These are phyloP conservation scores for Haplographium delicatum DNA, from an alignment of 495 filamentous ascomycete genomes.

Conservation along the genomic window DNA sequence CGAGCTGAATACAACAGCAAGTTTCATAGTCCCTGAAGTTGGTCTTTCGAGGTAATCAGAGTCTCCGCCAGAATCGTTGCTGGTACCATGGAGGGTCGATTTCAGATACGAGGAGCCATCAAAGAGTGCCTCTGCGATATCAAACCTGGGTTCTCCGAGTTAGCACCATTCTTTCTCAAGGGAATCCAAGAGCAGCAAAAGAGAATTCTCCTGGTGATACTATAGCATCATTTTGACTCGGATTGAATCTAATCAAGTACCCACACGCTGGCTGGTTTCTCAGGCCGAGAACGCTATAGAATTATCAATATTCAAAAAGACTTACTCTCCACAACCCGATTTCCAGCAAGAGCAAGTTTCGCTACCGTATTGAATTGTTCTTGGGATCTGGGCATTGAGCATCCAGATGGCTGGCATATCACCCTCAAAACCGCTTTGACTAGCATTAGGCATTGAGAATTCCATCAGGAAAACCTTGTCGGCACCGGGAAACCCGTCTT, in stretches of 20 bases:
- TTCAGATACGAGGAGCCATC: conserved; percentile 43
- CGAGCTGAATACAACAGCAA: conserved; percentile 53
- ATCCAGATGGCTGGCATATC: conserved; percentile 61
- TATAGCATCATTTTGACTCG: too few species aligned
- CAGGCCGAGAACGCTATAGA: too few species aligned
- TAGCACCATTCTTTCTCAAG: not conserved
- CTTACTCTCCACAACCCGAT: conserved; percentile 58
- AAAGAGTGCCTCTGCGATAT: conserved; percentile 61
- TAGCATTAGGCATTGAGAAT: conserved; percentile 59
- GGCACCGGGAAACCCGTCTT: conserved; percentile 61
- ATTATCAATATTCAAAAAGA: not conserved
- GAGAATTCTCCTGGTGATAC: too few species aligned
- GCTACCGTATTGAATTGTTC: conserved; percentile 56
- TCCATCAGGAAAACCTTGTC: conserved; percentile 62
- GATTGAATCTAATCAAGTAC: too few species aligned
- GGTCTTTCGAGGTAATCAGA: conserved; percentile 63
- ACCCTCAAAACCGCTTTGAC: conserved; percentile 36
- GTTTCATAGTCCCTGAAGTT: conserved; percentile 43
- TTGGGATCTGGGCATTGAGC: conserved; percentile 63
- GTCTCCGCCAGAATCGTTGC: conserved; percentile 47
- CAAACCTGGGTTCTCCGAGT: conserved; percentile 32
- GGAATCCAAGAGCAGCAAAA: too few species aligned
- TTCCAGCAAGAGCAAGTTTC: conserved; percentile 61
- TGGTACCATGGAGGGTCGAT: conserved; percentile 60
- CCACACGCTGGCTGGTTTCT: too few species aligned